Evolutionary conservation across 192 early-diverging fungal genomes (phyloP).

Genomic region (Linnemannia exigua): DNA sequence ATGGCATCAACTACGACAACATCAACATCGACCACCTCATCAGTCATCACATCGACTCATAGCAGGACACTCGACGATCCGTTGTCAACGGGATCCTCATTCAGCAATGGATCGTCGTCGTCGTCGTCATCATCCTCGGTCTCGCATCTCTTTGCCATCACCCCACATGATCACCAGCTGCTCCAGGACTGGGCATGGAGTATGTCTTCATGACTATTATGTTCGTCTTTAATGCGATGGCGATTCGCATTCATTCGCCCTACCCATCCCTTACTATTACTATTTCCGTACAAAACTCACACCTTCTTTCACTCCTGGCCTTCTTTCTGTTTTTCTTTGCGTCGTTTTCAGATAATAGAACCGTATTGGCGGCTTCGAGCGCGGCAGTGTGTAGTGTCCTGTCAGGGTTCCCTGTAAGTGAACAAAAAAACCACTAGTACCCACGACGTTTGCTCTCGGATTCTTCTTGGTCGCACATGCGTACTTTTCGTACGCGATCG

Average conservation of each 20-base stretch:
- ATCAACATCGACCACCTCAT: not conserved
- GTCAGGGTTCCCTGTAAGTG: slow-evolving; percentile 76
- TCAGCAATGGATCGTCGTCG: not conserved
- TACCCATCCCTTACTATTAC: not conserved
- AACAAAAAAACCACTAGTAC: not conserved
- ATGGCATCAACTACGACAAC: slow-evolving; percentile 16
- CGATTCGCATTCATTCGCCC: not conserved
- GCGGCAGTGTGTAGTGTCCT: slow-evolving; percentile 78
- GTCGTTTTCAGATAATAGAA: slow-evolving; percentile 67
- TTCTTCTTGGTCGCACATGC: not conserved
- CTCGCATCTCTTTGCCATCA: slow-evolving; percentile 48
- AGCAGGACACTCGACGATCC: not conserved
- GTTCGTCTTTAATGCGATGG: not conserved
- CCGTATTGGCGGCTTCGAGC: slow-evolving; percentile 76
- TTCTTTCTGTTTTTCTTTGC: not conserved
- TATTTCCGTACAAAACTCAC: not conserved
- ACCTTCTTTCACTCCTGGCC: not conserved
- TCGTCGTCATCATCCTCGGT: slow-evolving; percentile 22
- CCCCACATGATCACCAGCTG: slow-evolving; percentile 31
- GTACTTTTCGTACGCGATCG: not conserved
- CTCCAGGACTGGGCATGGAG: slow-evolving; percentile 54
- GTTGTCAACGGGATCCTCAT: not conserved
- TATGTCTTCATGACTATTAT: slow-evolving; percentile 10
- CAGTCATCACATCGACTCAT: slow-evolving; percentile 1
- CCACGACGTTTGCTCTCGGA: too few relatives aligned